phyloP scores from a whole-genome alignment of 2,329 filamentous ascomycete genomes.

The Claviceps sp. region DNA sequence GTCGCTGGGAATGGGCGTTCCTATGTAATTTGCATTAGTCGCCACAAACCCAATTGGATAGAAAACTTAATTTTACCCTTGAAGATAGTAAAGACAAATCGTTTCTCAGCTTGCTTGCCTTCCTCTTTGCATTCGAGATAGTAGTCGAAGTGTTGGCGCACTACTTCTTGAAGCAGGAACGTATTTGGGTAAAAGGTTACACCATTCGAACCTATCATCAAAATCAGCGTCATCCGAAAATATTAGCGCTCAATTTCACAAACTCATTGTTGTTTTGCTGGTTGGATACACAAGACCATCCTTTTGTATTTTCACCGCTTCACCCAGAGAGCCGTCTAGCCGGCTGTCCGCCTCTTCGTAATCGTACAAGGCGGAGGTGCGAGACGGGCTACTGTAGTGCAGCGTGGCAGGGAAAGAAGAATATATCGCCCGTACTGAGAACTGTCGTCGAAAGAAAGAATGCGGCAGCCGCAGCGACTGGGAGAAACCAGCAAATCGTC shows the following conservation, averaged over 20 bases:
- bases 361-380: constrained; percentile 5
- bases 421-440: constrained; percentile 9
- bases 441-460: not conserved
- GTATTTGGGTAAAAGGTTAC: constrained; percentile 11
- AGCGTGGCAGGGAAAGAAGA: constrained; percentile 8
- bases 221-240: not conserved
- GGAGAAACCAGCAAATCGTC: too few species aligned
- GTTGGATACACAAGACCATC: constrained; percentile 8
- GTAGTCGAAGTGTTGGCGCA: constrained; percentile 8
- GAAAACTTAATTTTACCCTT: constrained; percentile 2
- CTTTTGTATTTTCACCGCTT: constrained; percentile 3
- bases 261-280: not conserved
- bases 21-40: not conserved
- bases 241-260: not conserved
- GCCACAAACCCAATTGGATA: too few species aligned
- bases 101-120: constrained; percentile 4
- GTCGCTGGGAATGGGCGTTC: constrained; percentile 6
- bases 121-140: constrained; percentile 6
- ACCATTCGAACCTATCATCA: constrained; percentile 8
- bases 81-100: constrained; percentile 8
- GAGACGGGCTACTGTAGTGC: constrained; percentile 5
- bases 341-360: constrained; percentile 1
- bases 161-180: constrained; percentile 8
- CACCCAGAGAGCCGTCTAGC: constrained; percentile 1
- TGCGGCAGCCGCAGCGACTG: too few species aligned